Conservation (phyloP, 805 yeast genomes). For the Saturnispora hagleri region DNA sequence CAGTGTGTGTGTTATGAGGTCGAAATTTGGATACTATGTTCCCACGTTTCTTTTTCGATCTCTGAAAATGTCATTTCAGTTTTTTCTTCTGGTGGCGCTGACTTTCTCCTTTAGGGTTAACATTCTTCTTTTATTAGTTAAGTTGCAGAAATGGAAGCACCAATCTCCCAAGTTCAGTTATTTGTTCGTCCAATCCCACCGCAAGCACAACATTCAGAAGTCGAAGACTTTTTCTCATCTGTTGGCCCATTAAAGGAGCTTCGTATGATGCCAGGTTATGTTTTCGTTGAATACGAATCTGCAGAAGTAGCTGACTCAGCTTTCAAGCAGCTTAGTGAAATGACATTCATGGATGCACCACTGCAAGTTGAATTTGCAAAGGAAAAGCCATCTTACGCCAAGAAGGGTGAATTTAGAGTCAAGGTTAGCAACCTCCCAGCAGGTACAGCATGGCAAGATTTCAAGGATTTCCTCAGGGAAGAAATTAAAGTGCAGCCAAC, state of each 20-base stretch:
- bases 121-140: neutral
- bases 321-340: constrained; percentile 35
- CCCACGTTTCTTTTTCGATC: neutral
- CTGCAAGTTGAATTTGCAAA: constrained; percentile 47
- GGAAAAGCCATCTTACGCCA: constrained; percentile 41
- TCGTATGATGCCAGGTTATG: constrained; percentile 72
- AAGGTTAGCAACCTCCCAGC: constrained; percentile 64
- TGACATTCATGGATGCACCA: constrained; percentile 41
- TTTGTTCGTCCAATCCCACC: constrained; percentile 32
- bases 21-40: no score
- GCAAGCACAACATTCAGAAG: constrained; percentile 36
- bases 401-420: constrained; percentile 68
- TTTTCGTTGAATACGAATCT: constrained; percentile 77
- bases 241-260: constrained; percentile 62
- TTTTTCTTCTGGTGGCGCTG: neutral
- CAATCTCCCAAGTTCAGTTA: constrained; percentile 30
- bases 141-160: constrained; percentile 2
- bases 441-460: constrained; percentile 77
- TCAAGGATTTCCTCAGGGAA: constrained; percentile 83
- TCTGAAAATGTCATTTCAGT: neutral
- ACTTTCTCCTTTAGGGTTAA: neutral
- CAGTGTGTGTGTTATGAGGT: no score
- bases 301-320: constrained; percentile 46
- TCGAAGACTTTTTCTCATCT: constrained; percentile 59
- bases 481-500: constrained; percentile 56